A percentile compares a stretch with the other conserved stretches of the same genome.
phyloP scores from a whole-genome alignment of 129 eudicot species.

The Artemisia annua region DNA sequence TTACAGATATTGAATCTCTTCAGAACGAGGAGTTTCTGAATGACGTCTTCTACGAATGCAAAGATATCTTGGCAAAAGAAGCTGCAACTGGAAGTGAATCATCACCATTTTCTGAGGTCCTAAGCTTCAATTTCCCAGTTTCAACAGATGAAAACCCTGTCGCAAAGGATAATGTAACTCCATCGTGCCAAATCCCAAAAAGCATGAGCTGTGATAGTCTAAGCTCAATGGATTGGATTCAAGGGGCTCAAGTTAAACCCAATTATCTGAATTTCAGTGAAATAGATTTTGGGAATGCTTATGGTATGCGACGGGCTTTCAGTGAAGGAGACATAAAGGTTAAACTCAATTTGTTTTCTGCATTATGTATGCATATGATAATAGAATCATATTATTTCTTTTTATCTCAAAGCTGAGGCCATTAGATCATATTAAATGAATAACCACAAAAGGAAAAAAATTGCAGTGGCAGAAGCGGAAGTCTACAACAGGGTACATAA shows the following conservation, averaged over 20 bases:
- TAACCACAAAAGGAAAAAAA: background rate
- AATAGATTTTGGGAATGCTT: conserved; percentile 63
- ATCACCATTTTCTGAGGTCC: conserved; percentile 52
- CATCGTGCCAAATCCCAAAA: conserved; percentile 55
- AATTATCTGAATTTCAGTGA: conserved; percentile 65
- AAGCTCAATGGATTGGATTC: conserved; percentile 66
- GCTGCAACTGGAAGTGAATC: conserved; percentile 41
- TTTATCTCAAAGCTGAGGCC: conserved; percentile 2
- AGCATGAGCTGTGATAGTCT: conserved; percentile 79
- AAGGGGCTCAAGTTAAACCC: conserved; percentile 56
- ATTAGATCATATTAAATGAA: conserved; percentile 11
- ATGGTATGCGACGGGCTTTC: conserved; percentile 92
- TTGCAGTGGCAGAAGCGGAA: background rate
- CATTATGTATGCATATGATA: conserved; percentile 16
- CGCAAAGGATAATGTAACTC: conserved; percentile 35
- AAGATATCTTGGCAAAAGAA: conserved; percentile 67
- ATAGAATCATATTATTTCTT: background rate
- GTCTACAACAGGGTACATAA: background rate
- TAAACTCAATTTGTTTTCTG: conserved; percentile 29
- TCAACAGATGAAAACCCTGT: conserved; percentile 41
- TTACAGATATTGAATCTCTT: conserved; percentile 57
- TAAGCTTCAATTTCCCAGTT: conserved; percentile 51
- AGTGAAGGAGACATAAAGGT: conserved; percentile 99
- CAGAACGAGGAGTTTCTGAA: conserved; percentile 76
- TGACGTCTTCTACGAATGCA: conserved; percentile 86